Conservation (phyloP, 164 flowering plant genomes). For the Aristolochia contorta region DNA sequence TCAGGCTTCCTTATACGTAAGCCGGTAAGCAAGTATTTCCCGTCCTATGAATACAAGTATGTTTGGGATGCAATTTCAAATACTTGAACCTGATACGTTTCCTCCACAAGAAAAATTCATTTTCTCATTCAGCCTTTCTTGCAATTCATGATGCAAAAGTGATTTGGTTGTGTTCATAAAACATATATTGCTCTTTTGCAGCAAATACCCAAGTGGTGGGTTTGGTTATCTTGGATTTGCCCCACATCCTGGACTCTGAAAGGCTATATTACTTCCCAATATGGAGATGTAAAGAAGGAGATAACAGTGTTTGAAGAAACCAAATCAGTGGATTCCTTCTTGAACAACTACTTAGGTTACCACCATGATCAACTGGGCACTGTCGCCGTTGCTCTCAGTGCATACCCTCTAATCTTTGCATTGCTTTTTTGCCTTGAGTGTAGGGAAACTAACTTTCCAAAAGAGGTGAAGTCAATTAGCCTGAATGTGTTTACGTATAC, state of each 20-base stretch:
- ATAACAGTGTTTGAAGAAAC: constrained; percentile 18
- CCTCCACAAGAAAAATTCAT: too few species aligned
- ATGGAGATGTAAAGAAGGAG: constrained; percentile 31
- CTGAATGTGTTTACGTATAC: too few species aligned
- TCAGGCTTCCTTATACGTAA: constrained; percentile 42
- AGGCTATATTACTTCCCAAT: constrained; percentile 40
- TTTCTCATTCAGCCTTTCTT: too few species aligned
- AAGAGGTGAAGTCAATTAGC: constrained; percentile 14
- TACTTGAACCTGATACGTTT: neutral
- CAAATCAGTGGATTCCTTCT: constrained; percentile 16
- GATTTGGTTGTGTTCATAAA: too few species aligned
- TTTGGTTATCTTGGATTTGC: constrained; percentile 34
- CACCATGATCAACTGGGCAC: constrained; percentile 16
- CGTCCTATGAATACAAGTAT: neutral
- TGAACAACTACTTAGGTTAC: constrained; percentile 23
- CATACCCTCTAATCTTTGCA: constrained; percentile 23
- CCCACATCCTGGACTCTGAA: constrained; percentile 46
- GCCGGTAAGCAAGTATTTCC: constrained; percentile 23
- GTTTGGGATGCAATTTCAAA: neutral
- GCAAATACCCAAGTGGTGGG: constrained; percentile 56
- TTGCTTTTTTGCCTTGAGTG: constrained; percentile 27
- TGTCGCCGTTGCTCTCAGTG: constrained; percentile 15
- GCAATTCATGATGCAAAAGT: too few species aligned
- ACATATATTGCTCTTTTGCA: constrained; percentile 16
- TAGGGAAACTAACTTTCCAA: constrained; percentile 30